phyloP scores from a whole-genome alignment of 1,139 yeast species.

The Nadsonia commutata region DNA sequence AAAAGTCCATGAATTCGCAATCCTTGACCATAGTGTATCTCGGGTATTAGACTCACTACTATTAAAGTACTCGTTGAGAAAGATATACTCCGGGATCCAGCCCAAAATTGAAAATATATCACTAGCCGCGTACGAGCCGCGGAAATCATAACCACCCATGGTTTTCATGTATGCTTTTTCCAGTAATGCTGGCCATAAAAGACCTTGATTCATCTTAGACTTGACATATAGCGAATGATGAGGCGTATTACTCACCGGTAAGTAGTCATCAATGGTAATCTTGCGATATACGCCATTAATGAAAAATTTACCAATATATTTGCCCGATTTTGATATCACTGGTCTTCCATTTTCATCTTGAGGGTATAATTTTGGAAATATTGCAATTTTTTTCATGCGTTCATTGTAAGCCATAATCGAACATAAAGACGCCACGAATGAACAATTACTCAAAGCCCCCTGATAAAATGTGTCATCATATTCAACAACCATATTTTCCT shows the following conservation, averaged over 20 bases:
- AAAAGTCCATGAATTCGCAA: constrained; percentile 19
- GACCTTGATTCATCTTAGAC: constrained; percentile 27
- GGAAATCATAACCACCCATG: constrained; percentile 48
- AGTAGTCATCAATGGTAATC: constrained; percentile 35
- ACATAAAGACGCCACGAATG: constrained; percentile 54
- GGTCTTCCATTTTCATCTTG: constrained; percentile 12
- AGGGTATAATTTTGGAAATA: constrained; percentile 15
- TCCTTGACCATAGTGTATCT: constrained; percentile 24
- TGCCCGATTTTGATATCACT: constrained; percentile 15
- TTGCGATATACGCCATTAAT: constrained; percentile 49
- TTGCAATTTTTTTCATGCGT: constrained; percentile 10
- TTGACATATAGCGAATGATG: constrained; percentile 20
- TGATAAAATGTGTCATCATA: constrained; percentile 27
- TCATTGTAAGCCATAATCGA: constrained; percentile 23
- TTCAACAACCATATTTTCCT: constrained; percentile 8
- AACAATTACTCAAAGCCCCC: constrained; percentile 55
- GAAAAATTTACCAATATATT: constrained; percentile 29
- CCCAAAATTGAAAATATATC: constrained; percentile 56
- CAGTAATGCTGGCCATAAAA: constrained; percentile 56
- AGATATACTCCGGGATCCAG: constrained; percentile 57
- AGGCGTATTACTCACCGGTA: constrained; percentile 23
- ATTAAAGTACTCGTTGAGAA: constrained; percentile 20
- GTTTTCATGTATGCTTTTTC: constrained; percentile 65
- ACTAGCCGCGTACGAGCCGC: constrained; percentile 69
- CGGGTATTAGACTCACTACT: constrained; percentile 15